Base-by-base conservation (phyloP, 129 eudicot genomes). In the Artemisia annua region DNA sequence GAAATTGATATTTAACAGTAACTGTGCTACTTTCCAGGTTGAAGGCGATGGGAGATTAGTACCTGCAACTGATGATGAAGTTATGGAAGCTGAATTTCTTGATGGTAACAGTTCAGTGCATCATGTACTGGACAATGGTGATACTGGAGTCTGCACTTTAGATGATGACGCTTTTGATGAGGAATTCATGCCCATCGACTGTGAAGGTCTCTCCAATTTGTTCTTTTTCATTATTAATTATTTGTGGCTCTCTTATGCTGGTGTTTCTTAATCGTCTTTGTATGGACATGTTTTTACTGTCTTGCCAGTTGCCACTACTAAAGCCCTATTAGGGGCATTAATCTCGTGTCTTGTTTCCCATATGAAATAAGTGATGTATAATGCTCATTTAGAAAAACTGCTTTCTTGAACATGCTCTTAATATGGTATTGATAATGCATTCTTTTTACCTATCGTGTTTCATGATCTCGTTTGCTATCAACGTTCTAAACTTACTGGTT, bases 11-110 rank as follows among this genome's bases (percentile, higher is more conserved):
- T 78, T 3, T 24, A 13, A 13, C 3, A 13, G 39, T 50, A 48
- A 54, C 55, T 62, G 58, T 17, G 70, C 59, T 49, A 13, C 50
- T 51, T 59, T 80, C 44, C 72, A 93, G 98, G 96, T 93, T 81
- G 97, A 85, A 82, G 93, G 87, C 57, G 89, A 87, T 89, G 98
- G 98, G 69, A 87, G 78, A 77, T 83, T 87, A 69, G 88, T 93
- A 60, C 97, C 99, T 75, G 99, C 97, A 19, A 90, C 99, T 39
- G 93, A 88, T 61, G 97, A 94, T 66, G 99, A 90, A 83, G 87
- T 94, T 63, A 81, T 86, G 80, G 88, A 79, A 76, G 97, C 87
- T 70, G 97, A 90, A 43, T 85, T 90, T 74, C 81, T 88, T 71
- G 90, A 85, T 79, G 88, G 87, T 58, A 86, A 90, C 58, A 52